Evolutionary conservation across 1,139 yeast species (phyloP).

Genomic region (Hyphopichia wangnamkhiaoensis): DNA sequence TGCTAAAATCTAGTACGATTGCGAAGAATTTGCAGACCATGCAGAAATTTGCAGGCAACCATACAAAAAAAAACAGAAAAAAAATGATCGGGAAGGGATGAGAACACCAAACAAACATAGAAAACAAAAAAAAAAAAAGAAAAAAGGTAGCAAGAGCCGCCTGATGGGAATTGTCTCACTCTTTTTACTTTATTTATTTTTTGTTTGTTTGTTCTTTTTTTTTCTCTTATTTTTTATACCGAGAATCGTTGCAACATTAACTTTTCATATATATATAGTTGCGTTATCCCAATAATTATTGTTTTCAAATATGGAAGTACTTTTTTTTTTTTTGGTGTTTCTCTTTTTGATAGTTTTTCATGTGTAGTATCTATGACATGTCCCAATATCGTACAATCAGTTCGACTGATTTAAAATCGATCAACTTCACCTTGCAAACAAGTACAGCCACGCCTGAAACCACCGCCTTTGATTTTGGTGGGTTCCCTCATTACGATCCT

Average conservation of each 20-base stretch:
- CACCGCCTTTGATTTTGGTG: background rate
- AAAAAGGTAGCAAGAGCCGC: no score
- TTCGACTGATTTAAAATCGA: slow-evolving; percentile 3
- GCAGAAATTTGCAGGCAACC: no score
- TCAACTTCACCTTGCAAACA: slow-evolving; percentile 2
- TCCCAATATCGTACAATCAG: slow-evolving; percentile 1
- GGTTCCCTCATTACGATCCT: background rate
- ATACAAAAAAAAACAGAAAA: no score
- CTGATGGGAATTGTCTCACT: no score
- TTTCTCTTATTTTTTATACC: background rate
- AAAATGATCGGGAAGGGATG: no score
- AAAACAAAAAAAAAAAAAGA: no score
- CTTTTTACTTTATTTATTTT: no score
- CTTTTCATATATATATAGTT: background rate
- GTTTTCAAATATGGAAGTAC: no score
- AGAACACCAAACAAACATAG: no score
- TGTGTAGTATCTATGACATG: background rate
- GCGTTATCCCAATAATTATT: background rate
- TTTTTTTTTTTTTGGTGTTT: no score
- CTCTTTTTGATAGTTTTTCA: background rate
- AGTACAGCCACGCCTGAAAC: background rate
- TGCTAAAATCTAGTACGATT: no score
- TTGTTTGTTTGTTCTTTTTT: background rate
- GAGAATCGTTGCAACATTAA: slow-evolving; percentile 1
- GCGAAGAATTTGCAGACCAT: no score